Evolutionary conservation across 225 moss, liverwort and hornwort genomes (phyloP), one percentile per base, ranked within the genome.

Genomic region (Pleurozium schreberi): DNA sequence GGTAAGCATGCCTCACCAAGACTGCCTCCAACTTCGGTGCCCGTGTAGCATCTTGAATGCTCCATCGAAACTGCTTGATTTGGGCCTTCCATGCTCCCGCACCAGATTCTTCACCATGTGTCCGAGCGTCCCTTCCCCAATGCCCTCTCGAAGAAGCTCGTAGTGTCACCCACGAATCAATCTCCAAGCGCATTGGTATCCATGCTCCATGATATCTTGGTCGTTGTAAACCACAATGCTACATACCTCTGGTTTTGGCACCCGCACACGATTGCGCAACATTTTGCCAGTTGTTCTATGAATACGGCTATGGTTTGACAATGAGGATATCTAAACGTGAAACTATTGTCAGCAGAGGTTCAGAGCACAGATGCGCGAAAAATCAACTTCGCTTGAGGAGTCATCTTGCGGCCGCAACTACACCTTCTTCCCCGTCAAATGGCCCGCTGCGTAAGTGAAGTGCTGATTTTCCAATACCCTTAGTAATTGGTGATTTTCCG

Each of bases 41-140:
- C 0, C 1, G 1, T 38, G 6, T 15, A n/a, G 6, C 9, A n/a
- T 1, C 4, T 78, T 15, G 0, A 57, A 14, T 0, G 5, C n/a
- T 50, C 26, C 26, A 57, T n/a, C 11, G 15, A 17, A 55, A 57
- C 1, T 36, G 5, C 53, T 78, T 55, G 26, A 57, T 78, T 4
- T 55, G 0, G 38, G n/a, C 57, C 57, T 53, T n/a, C 57, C 26
- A 78, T 10, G 2, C 23, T 78, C 78, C 16, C 1, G 2, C 9
- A 33, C 3, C 15, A 1, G 22, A 53, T 77, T 52, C 52, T 53
- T 36, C 9, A 25, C 36, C 78, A 36, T 55, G 6, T n/a, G 14
- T 4, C 4, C 5, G 0, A 57, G 57, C 10, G 2, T 57, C 78
- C n/a, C 16, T 78, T 16, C 4, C 5, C 30, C 4, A 74, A 47